These are phyloP conservation scores for Nicotiana rustica DNA, from an alignment of 305 asterid genomes.

Conservation along the genomic window DNA sequence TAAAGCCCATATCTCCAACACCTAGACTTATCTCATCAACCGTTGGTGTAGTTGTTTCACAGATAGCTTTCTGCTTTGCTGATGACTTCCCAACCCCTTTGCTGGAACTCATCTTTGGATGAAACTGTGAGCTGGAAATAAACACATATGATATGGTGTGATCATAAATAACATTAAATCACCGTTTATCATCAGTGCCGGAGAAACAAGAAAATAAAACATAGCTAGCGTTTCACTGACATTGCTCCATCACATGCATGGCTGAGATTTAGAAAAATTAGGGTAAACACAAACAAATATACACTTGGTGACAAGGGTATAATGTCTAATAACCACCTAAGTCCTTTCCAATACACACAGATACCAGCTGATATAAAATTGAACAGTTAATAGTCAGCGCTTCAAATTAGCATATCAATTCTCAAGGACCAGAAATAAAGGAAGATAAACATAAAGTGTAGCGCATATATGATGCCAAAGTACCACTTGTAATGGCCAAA, in stretches of 20 bases:
- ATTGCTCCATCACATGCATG: neutral
- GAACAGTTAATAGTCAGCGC: neutral
- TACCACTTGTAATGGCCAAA: neutral
- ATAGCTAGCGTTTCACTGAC: slow-evolving; percentile 25
- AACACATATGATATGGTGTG: neutral
- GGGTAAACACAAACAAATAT: neutral
- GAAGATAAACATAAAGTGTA: neutral
- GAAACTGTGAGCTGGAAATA: slow-evolving; percentile 1
- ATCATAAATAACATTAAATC: neutral
- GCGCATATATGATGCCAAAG: neutral
- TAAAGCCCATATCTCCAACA: slow-evolving; percentile 51
- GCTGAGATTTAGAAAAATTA: neutral
- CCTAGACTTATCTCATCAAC: slow-evolving; percentile 50
- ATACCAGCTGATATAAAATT: slow-evolving; percentile 19
- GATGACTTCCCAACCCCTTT: slow-evolving; percentile 45
- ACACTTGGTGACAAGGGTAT: neutral
- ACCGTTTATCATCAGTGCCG: neutral
- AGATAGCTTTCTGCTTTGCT: slow-evolving; percentile 47
- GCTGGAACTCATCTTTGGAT: slow-evolving; percentile 64
- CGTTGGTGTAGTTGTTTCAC: slow-evolving; percentile 43
- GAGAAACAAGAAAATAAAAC: neutral
- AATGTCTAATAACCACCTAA: slow-evolving; percentile 19
- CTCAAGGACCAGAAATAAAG: neutral
- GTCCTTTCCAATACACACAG: slow-evolving; percentile 5
- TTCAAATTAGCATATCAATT: neutral